These are phyloP conservation scores for Cucumis hystrix DNA, from an alignment of 306 rosid species.

Conservation along the genomic window DNA sequence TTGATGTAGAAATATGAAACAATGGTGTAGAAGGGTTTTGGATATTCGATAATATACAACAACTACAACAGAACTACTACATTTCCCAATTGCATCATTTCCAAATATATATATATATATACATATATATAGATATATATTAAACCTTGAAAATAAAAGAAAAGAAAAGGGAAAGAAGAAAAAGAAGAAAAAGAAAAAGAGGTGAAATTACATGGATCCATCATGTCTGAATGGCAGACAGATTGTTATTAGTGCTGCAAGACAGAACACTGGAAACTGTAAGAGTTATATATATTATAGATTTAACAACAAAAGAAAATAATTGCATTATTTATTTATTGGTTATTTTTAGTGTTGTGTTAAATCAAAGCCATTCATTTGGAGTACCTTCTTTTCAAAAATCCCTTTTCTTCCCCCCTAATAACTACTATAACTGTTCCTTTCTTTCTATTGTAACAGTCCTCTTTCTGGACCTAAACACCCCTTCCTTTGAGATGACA, in stretches of 20 bases:
- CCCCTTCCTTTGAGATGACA: constrained; percentile 4
- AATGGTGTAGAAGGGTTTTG: neutral
- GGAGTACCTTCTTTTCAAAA: neutral
- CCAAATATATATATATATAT: no score
- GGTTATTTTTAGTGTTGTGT: neutral
- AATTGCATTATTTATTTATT: neutral
- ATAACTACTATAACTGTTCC: constrained; percentile 1
- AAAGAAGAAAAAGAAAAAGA: neutral
- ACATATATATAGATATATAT: no score
- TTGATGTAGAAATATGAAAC: neutral
- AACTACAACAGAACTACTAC: neutral
- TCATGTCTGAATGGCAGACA: constrained; percentile 39
- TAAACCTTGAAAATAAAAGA: neutral
- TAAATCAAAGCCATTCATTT: neutral
- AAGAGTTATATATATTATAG: neutral
- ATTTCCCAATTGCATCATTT: neutral
- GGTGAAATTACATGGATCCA: constrained; percentile 25
- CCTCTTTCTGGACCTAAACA: constrained; percentile 1
- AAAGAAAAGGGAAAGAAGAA: neutral
- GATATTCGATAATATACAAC: neutral
- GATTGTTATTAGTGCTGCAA: constrained; percentile 21
- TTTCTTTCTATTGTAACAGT: neutral
- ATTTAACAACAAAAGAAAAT: neutral
- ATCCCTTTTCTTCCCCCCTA: neutral
- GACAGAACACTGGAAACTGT: constrained; percentile 29